Evolutionary conservation across 2,329 filamentous ascomycete genomes (phyloP), one percentile per base, ranked within the genome.

Genomic region (Emergomyces africanus): DNA sequence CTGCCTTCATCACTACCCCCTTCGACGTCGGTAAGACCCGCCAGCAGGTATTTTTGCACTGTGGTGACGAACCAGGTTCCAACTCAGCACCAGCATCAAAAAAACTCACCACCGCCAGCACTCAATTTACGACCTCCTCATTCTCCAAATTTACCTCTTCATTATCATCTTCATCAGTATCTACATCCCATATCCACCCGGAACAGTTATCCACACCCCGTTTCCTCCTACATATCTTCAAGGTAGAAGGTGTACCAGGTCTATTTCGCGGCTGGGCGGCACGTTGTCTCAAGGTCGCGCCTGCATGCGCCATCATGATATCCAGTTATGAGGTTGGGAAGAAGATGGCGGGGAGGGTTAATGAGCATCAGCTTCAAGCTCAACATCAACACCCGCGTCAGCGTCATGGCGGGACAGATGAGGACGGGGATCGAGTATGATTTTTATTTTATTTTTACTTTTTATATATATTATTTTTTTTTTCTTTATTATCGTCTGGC

Each of bases 271-370:
- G 94, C 49, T 96, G 91, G 89, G 86, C 90, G 28, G 90, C 94
- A 0, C 81, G 94, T 44, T 95, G 90, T 65, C 78, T 97, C 61
- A 97, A 97, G 72, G 91, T 99, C 5, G 92, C 94, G 1, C 94
- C 94, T 0, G 90, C 92, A 0, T 99, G 94, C 74, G 94, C 94
- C 33, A 97, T 99, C 70, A 99, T 99, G 94, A 97, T 99, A 70
- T 95, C 89, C 70, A 96, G 87, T 70, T 99, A 97, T 72, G 94
- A 99, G 73, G 83, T 97, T 42, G 91, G 94, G 56, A 99, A 99
- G 79, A 86, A 88, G 72, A 85, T 88, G 70, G 95, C 95, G 39
- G 80, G 84, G 58, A 81, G 82, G 12, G 83, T 89, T 55, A 96
- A 97, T 64, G 80, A 84, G 66, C 77, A 55, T 14, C 53, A 42